phyloP scores from a whole-genome alignment of 2,329 filamentous ascomycete species.

The Arthrobotrys sinensis region DNA sequence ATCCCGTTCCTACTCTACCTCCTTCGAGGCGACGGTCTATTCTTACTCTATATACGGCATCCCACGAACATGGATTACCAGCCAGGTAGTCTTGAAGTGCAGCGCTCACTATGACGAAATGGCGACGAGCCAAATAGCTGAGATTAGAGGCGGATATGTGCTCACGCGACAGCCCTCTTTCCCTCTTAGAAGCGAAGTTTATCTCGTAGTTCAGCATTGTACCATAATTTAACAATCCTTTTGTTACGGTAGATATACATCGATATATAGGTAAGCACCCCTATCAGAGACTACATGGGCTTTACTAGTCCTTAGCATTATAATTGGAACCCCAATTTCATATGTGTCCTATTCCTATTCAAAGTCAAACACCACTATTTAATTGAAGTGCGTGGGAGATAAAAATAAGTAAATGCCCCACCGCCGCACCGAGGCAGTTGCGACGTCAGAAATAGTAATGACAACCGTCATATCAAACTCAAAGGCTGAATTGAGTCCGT shows the following conservation, averaged over 20 bases:
- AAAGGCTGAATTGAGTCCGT: conserved; percentile 31
- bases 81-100: background rate
- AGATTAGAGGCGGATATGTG: conserved; percentile 38
- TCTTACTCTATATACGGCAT: conserved; percentile 36
- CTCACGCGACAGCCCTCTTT: conserved; percentile 18
- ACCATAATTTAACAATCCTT: too few relatives aligned
- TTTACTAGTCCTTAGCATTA: too few relatives aligned
- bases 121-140: conserved; percentile 29
- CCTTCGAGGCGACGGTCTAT: background rate
- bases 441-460: conserved; percentile 13
- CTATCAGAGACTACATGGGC: too few relatives aligned
- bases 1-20: background rate
- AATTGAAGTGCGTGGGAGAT: too few relatives aligned
- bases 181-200: background rate
- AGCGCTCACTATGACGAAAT: conserved; percentile 44
- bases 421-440: conserved; percentile 31
- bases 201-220: background rate
- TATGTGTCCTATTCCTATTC: too few relatives aligned
- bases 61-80: conserved; percentile 1
- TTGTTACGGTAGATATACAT: too few relatives aligned
- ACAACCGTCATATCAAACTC: conserved; percentile 9
- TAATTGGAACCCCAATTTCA: too few relatives aligned
- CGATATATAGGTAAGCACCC: too few relatives aligned
- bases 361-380: too few relatives aligned
- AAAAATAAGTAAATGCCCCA: too few relatives aligned